Base-by-base conservation (phyloP, 805 yeast species). In the Barnettozyma sucrosica region DNA sequence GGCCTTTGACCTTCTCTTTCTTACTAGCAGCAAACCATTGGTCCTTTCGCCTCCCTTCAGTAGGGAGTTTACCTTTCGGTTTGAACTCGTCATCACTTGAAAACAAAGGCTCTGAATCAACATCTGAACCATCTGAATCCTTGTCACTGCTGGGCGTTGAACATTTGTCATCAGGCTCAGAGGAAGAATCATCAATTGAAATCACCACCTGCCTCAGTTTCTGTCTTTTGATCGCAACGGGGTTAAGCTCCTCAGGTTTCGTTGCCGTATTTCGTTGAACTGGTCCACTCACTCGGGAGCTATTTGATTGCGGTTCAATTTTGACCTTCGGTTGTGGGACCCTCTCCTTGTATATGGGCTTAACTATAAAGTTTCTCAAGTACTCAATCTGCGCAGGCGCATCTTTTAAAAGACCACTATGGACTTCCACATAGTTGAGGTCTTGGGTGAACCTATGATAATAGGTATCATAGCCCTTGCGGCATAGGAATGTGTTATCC, bases 381-480 rank as follows among this genome's bases (percentile, higher is more conserved):
- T 46, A 50, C 23, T 58, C 62, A 20, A 63, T 56, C 9, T 62
- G 60, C 7, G 48, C 33, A 38, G 54, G 57, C 9, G 65, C 60
- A 20, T 67, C 64, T 14, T 46, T 44, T 2, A 44, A 23, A 24
- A 55, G 43, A 4, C 59, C 53, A 11, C 52, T 41, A 44, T 49
- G 57, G 10, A 53, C 47, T 21, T 57, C 58, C 7, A 54, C 51
- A 23, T 54, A 50, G 54, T 65, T 54, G 51, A 61, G 41, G 46
- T 52, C 13, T 34, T 41, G 10, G 37, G 66, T 52, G 55, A 56
- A 55, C 41, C 51, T 44, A 46, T 60, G 41, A 56, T 62, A 45
- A 56, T 55, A 45, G 51, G 70, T 52, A 44, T 68, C 72, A 50
- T 67, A 67, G 16, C 66, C 66, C 44, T 53, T 62, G 5, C 63